Evolutionary conservation across 1,284 basidiomycete species (phyloP).

Genomic region (Malassezia globosa): DNA sequence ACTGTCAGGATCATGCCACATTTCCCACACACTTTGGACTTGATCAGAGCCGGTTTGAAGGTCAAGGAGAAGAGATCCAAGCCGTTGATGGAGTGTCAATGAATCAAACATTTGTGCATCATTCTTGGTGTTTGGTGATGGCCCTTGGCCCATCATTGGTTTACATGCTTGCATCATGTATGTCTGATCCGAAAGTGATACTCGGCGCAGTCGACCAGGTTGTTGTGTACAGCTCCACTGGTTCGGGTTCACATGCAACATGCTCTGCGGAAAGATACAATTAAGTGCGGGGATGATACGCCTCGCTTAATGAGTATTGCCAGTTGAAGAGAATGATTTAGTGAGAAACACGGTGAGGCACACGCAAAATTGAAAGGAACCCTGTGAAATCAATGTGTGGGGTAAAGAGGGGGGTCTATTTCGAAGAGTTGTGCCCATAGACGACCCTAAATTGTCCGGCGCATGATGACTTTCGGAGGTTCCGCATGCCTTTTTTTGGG

Average conservation of each 20-base stretch:
- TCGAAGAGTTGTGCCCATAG: too few relatives aligned
- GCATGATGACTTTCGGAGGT: too few relatives aligned
- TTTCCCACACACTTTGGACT: constrained; percentile 9
- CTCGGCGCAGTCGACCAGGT: neutral
- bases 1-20: constrained; percentile 6
- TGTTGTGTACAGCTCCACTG: neutral
- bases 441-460: too few relatives aligned
- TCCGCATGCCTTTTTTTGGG: too few relatives aligned
- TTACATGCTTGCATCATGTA: neutral
- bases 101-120: neutral
- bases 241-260: neutral
- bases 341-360: too few relatives aligned
- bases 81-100: constrained; percentile 4
- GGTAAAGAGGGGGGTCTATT: too few relatives aligned
- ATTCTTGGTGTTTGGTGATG: neutral
- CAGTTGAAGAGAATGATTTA: too few relatives aligned
- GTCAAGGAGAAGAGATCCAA: constrained; percentile 4
- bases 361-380: too few relatives aligned
- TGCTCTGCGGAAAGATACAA: neutral
- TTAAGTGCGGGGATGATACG: too few relatives aligned
- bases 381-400: too few relatives aligned
- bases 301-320: too few relatives aligned
- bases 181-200: neutral
- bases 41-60: constrained; percentile 5
- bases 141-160: neutral